phyloP scores from a whole-genome alignment of 768 basidiomycete genomes.

The Suillus clintonianus region DNA sequence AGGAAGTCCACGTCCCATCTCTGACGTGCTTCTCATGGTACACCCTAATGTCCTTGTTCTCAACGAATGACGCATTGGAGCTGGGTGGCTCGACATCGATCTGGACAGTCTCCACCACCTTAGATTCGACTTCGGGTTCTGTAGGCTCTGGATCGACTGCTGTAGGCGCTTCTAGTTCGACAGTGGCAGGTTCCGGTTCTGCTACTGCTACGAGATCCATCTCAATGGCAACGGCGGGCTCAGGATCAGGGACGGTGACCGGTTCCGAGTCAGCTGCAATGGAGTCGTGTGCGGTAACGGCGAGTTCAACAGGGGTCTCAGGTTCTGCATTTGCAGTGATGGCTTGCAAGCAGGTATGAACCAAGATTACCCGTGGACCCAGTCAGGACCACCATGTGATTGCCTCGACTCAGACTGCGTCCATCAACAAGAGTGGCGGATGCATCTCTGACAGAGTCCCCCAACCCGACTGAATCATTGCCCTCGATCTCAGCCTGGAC shows the following conservation, averaged over 20 bases:
- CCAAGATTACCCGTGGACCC: too few relatives aligned
- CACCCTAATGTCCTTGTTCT: slow-evolving; percentile 98
- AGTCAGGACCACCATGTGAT: too few relatives aligned
- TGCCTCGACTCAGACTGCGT: too few relatives aligned
- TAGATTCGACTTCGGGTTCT: neutral
- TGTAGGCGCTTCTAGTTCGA: neutral
- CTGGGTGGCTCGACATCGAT: slow-evolving; percentile 8
- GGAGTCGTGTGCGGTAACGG: neutral
- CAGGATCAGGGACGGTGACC: neutral
- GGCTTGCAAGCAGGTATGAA: too few relatives aligned
- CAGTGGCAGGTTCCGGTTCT: neutral
- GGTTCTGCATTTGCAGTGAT: neutral
- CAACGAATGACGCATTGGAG: neutral
- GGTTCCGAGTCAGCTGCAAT: neutral
- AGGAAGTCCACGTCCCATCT: slow-evolving; percentile 90
- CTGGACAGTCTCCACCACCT: neutral
- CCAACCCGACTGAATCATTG: too few relatives aligned
- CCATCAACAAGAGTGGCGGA: too few relatives aligned
- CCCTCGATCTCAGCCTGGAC: too few relatives aligned
- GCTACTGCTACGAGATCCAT: neutral
- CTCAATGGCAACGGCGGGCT: neutral
- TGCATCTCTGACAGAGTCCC: too few relatives aligned
- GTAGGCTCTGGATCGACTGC: neutral
- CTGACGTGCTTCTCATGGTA: slow-evolving; percentile 94
- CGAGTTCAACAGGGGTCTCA: neutral